Evolutionary conservation across 495 filamentous ascomycete species (phyloP).

Genomic region (Bombardia bombarda): DNA sequence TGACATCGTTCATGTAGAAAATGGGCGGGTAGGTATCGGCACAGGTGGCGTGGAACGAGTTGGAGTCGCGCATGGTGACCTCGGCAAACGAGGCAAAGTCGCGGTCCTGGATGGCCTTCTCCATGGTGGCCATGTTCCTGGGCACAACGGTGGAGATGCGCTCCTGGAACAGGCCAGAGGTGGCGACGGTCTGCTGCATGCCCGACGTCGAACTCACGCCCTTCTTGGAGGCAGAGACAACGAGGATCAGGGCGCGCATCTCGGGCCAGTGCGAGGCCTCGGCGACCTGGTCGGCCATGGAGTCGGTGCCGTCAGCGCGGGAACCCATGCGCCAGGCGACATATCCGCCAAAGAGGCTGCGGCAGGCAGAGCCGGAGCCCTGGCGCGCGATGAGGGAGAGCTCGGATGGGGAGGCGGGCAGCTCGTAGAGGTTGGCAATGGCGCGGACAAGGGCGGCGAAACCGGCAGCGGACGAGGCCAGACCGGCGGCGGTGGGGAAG

Average conservation of each 20-base stretch:
- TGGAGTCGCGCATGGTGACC: slow-evolving; percentile 92
- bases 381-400: slow-evolving; percentile 88
- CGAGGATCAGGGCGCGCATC: slow-evolving; percentile 86
- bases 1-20: slow-evolving; percentile 95
- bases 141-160: slow-evolving; percentile 72
- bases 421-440: slow-evolving; percentile 83
- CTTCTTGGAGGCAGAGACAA: slow-evolving; percentile 90
- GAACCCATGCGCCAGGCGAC: slow-evolving; percentile 83
- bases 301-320: slow-evolving; percentile 70
- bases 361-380: slow-evolving; percentile 88
- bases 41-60: slow-evolving; percentile 92
- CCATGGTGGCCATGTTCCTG: slow-evolving; percentile 76
- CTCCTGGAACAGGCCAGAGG: slow-evolving; percentile 70
- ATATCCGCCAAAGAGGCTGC: slow-evolving; percentile 87
- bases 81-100: slow-evolving; percentile 85
- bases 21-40: slow-evolving; percentile 94
- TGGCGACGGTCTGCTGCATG: slow-evolving; percentile 93
- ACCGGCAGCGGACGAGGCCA: slow-evolving; percentile 86
- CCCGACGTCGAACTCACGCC: slow-evolving; percentile 82
- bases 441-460: slow-evolving; percentile 92
- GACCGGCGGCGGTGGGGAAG: slow-evolving; percentile 96
- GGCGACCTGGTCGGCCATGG: slow-evolving; percentile 76
- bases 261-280: slow-evolving; percentile 83
- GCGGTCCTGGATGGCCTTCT: slow-evolving; percentile 61
- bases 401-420: slow-evolving; percentile 67